Evolutionary conservation across 192 early-diverging fungal genomes (phyloP), one percentile per base, ranked within the genome.

Genomic region (Umbelopsis ramanniana): DNA sequence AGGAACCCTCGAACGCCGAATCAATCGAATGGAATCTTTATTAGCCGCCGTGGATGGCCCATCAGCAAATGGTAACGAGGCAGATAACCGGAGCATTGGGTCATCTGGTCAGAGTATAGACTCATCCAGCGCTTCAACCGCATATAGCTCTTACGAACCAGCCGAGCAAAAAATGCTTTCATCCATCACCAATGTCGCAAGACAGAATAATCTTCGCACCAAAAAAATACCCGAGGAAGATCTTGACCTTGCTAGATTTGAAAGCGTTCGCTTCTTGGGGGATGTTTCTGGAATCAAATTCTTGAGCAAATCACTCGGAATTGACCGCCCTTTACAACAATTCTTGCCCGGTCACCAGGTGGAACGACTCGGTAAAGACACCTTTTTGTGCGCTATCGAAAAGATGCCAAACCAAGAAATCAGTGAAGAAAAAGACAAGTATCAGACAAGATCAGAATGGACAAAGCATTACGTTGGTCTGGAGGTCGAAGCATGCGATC

Each of bases 201-300:
- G 19, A 5, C 57, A 63, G 33, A 63, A 63, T 35, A 63, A 63
- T 19, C 57, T 63, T 38, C 57, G 17, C 15, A 14, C 57, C 7
- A 22, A 63, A 37, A 63, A 63, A 6, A 63, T 63, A 63, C 57
- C 57, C 37, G 57, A 63, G 57, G 57, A 63, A 37, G 57, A 63
- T 63, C 33, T 63, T 17, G 57, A 63, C 19, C 57, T 63, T 63
- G 57, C 57, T 37, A 14, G 57, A 63, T 63, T 63, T 14, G 57
- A 63, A 63, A 63, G 57, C 33, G 57, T 63, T 33, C 57, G 57
- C 12, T 63, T 37, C 26, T 63, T 63, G 26, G 57, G 57, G 4
- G 57, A 63, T 26, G 24, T 63, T 37, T 63, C 57, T 4, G 57
- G 29, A 22, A 35, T 63, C 33, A 63, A 63, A 37, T 63, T 63